phyloP scores from a whole-genome alignment of 1,284 basidiomycete species.

The Entoloma clypeatum region DNA sequence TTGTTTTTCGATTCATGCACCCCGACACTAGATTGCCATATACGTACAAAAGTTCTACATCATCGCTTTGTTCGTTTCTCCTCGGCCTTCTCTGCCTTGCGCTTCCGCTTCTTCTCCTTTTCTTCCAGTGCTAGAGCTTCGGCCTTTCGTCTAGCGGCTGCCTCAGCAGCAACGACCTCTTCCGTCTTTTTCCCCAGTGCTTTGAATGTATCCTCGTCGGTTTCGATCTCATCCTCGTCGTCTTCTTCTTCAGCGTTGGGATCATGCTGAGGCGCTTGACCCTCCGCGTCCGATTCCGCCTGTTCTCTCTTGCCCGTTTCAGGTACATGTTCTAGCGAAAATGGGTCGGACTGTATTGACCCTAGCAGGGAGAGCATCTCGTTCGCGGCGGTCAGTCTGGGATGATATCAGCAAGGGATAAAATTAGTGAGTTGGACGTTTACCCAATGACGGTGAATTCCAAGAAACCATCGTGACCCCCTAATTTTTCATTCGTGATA shows the following conservation, averaged over 20 bases:
- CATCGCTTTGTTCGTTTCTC: constrained; percentile 19
- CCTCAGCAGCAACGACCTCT: constrained; percentile 20
- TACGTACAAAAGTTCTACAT: constrained; percentile 4
- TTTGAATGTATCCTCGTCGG: constrained; percentile 39
- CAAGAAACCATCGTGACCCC: constrained; percentile 66
- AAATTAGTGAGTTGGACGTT: constrained; percentile 20
- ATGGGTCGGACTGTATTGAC: constrained; percentile 84
- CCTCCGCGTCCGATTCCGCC: constrained; percentile 25
- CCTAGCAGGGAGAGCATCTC: constrained; percentile 93
- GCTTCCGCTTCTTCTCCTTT: constrained; percentile 29
- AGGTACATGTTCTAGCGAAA: constrained; percentile 61
- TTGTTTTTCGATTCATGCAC: constrained; percentile 12
- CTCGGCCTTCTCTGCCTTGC: constrained; percentile 29
- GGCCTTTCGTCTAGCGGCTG: constrained; percentile 24
- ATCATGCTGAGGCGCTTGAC: constrained; percentile 16
- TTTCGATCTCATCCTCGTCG: constrained; percentile 31
- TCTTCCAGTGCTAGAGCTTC: constrained; percentile 29
- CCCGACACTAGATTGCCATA: constrained; percentile 7
- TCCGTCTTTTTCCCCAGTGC: constrained; percentile 32
- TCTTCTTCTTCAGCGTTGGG: constrained; percentile 21
- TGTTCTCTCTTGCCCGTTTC: constrained; percentile 19
- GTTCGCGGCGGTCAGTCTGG: constrained; percentile 87
- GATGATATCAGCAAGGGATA: not conserved
- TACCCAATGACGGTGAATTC: constrained; percentile 92
- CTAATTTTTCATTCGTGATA: constrained; percentile 67